These are phyloP conservation scores for Penstemon eatonii DNA, from an alignment of 257 asterid genomes.

Conservation along the genomic window DNA sequence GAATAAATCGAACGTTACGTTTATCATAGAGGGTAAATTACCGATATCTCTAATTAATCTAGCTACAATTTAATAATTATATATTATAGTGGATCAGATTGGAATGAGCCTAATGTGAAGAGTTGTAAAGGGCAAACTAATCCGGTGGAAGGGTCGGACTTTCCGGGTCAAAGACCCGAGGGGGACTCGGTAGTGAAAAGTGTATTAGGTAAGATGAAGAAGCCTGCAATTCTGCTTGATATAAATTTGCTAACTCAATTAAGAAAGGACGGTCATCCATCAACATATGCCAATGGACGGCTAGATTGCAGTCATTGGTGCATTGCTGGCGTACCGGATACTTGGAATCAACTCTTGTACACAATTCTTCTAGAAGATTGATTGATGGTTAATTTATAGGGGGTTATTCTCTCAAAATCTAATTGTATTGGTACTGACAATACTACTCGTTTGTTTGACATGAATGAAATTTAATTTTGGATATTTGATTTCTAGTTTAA, in stretches of 20 bases:
- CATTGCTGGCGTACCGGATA: constrained; percentile 79
- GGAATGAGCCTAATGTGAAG: constrained; percentile 51
- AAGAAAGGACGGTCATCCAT: constrained; percentile 83
- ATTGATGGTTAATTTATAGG: not conserved
- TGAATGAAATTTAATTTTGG: no score
- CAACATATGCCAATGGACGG: constrained; percentile 34
- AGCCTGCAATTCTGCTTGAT: constrained; percentile 54
- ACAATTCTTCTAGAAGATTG: constrained; percentile 37
- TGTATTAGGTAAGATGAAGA: constrained; percentile 49
- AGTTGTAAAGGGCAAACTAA: constrained; percentile 52
- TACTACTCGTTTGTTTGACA: no score
- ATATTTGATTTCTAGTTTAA: no score
- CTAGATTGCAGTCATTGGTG: constrained; percentile 93
- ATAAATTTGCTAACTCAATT: constrained; percentile 56
- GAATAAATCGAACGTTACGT: no score
- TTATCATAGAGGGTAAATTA: no score
- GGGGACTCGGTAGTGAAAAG: constrained; percentile 42
- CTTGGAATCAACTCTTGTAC: constrained; percentile 76
- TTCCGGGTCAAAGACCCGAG: constrained; percentile 39
- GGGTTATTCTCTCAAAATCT: no score
- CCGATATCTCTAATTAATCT: no score
- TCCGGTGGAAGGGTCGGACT: constrained; percentile 49
- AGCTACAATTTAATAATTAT: no score
- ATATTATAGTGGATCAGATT: constrained; percentile 49
- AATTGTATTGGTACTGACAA: no score